Conservation (phyloP, 1,284 basidiomycete species). For the Marasmius fiardii region DNA sequence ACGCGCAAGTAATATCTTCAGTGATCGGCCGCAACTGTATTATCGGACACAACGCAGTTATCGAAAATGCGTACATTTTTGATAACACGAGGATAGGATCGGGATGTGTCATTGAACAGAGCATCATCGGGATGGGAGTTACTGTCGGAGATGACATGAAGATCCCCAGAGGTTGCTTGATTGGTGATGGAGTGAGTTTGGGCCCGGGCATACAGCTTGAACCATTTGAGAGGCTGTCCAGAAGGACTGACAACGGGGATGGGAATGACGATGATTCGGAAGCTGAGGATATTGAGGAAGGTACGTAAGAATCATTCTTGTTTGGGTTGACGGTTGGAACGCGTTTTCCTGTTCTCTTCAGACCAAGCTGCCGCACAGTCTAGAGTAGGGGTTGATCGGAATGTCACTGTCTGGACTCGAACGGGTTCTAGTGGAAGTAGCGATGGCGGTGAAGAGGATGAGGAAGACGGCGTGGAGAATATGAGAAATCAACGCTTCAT, state of each 20-base stretch:
- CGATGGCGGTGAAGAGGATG: conserved; percentile 54
- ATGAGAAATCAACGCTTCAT: conserved; percentile 66
- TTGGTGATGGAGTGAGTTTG: conserved; percentile 79
- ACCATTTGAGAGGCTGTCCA: conserved; percentile 72
- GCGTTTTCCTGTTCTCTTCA: conserved; percentile 24
- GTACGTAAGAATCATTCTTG: conserved; percentile 34
- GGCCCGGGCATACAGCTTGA: conserved; percentile 69
- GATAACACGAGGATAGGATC: conserved; percentile 78
- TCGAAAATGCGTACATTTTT: conserved; percentile 81
- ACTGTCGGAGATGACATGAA: conserved; percentile 63
- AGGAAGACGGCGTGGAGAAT: conserved; percentile 55
- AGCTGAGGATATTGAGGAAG: conserved; percentile 58
- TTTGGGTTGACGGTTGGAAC: neutral
- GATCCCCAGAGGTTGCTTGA: conserved; percentile 68
- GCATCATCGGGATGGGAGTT: conserved; percentile 79
- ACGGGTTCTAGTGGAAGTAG: conserved; percentile 14
- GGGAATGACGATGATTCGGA: conserved; percentile 52
- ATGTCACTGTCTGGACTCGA: conserved; percentile 71
- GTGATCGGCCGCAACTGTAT: conserved; percentile 75
- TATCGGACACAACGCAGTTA: conserved; percentile 60
- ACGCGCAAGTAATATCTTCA: conserved; percentile 62
- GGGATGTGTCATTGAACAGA: conserved; percentile 69
- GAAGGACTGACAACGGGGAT: conserved; percentile 23
- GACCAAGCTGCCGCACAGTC: conserved; percentile 39
- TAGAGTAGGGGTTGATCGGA: conserved; percentile 56